These are phyloP conservation scores for Cichorium intybus DNA, from an alignment of 140 eudicot species.

Conservation along the genomic window DNA sequence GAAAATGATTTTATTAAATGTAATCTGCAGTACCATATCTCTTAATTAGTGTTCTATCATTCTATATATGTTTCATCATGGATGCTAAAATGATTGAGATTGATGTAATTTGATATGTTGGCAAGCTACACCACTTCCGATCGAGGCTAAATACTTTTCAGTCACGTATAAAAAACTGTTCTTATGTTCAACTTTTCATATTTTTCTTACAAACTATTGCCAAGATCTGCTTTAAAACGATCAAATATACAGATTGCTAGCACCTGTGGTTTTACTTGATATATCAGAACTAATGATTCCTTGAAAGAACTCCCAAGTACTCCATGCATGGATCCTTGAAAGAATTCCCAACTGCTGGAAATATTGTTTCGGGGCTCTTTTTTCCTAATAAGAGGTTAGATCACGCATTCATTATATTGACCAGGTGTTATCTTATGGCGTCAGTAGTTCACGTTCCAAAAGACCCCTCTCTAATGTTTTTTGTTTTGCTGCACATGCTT, in stretches of 20 bases:
- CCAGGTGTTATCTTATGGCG: not conserved
- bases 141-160: no score
- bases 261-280: not conserved
- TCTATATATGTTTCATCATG: not conserved
- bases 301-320: not conserved
- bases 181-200: no score
- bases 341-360: not conserved
- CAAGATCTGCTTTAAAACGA: not conserved
- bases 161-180: no score
- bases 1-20: not conserved
- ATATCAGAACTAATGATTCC: not conserved
- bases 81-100: not conserved
- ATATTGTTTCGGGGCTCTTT: not conserved
- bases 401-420: not conserved
- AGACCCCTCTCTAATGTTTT: not conserved
- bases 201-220: not conserved
- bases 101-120: not conserved
- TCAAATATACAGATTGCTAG: not conserved
- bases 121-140: no score
- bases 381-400: not conserved
- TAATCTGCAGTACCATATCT: not conserved
- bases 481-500: not conserved
- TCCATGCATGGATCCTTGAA: not conserved
- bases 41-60: slow-evolving; percentile 12
- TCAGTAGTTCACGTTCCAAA: not conserved